phyloP scores from a whole-genome alignment of 164 flowering plant species.

The Umbellularia californica region DNA sequence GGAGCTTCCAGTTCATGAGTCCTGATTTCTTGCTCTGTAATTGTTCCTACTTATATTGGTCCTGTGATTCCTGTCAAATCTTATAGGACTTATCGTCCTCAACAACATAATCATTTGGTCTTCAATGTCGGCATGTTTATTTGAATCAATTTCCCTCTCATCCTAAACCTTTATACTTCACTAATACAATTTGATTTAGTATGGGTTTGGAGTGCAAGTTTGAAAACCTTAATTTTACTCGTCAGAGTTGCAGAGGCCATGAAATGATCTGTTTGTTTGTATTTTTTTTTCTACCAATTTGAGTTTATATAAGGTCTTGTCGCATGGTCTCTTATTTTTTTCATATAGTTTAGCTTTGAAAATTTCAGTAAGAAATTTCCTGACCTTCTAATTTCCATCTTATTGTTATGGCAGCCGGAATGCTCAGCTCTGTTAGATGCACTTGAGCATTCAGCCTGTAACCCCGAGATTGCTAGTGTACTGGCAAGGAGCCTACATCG shows the following conservation, averaged over 20 bases:
- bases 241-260: too few relatives aligned
- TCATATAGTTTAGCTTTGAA: background rate
- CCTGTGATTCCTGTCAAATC: too few relatives aligned
- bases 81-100: too few relatives aligned
- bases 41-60: too few relatives aligned
- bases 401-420: constrained; percentile 70
- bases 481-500: constrained; percentile 65
- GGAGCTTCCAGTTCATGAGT: too few relatives aligned
- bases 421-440: constrained; percentile 75
- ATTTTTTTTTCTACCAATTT: background rate
- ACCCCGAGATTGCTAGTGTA: constrained; percentile 55
- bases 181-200: background rate
- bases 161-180: background rate
- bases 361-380: background rate
- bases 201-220: background rate
- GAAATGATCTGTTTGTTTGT: background rate
- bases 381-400: background rate
- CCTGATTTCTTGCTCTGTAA: too few relatives aligned
- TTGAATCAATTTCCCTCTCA: background rate
- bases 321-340: background rate
- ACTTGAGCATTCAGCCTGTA: constrained; percentile 80
- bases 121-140: too few relatives aligned
- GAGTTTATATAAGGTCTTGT: background rate
- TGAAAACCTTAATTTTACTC: background rate
- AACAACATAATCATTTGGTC: too few relatives aligned